A percentile compares a stretch with the other conserved stretches of the same genome.
phyloP scores from a whole-genome alignment of 2,329 filamentous ascomycete species.

The Penicillium fuscoglaucum region DNA sequence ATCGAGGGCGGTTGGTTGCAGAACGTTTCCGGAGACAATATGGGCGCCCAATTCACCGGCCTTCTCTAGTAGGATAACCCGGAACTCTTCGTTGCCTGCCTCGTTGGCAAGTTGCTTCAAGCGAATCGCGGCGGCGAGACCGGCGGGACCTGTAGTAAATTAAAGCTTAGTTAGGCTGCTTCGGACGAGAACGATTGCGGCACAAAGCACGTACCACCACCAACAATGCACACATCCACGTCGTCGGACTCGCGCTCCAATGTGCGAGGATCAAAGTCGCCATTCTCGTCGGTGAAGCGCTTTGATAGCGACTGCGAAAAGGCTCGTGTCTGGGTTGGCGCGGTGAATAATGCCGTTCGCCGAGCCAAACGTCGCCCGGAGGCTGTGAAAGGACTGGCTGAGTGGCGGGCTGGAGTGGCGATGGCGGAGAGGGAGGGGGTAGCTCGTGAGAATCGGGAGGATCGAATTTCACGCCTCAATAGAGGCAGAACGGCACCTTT shows the following conservation, averaged over 20 bases:
- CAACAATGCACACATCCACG: conserved; percentile 96
- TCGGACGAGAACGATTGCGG: neutral
- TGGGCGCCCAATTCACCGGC: conserved; percentile 93
- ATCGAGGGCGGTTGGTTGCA: conserved; percentile 82
- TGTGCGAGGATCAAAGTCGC: conserved; percentile 63
- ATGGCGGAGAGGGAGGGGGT: conserved; percentile 28
- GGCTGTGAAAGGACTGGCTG: conserved; percentile 22
- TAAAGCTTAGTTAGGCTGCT: conserved; percentile 6
- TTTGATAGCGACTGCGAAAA: conserved; percentile 49
- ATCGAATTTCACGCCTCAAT: conserved; percentile 43
- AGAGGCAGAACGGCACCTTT: conserved; percentile 44
- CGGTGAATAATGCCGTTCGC: conserved; percentile 24
- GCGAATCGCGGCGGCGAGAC: conserved; percentile 87
- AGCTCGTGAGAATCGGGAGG: conserved; percentile 32
- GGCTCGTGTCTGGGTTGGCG: conserved; percentile 37
- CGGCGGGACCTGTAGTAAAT: conserved; percentile 68
- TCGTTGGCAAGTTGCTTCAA: conserved; percentile 94
- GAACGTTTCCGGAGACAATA: conserved; percentile 92
- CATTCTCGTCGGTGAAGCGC: conserved; percentile 50
- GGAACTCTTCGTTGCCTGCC: conserved; percentile 92
- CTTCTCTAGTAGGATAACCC: conserved; percentile 90
- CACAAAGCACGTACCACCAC: conserved; percentile 63
- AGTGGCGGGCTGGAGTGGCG: conserved; percentile 21
- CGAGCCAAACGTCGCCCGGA: conserved; percentile 21
- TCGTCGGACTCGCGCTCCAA: conserved; percentile 87